Percentiles rank a stretch among this genome's conserved stretches.
Conservation (phyloP, 2,329 filamentous ascomycete genomes). For the Aspergillus piperis region DNA sequence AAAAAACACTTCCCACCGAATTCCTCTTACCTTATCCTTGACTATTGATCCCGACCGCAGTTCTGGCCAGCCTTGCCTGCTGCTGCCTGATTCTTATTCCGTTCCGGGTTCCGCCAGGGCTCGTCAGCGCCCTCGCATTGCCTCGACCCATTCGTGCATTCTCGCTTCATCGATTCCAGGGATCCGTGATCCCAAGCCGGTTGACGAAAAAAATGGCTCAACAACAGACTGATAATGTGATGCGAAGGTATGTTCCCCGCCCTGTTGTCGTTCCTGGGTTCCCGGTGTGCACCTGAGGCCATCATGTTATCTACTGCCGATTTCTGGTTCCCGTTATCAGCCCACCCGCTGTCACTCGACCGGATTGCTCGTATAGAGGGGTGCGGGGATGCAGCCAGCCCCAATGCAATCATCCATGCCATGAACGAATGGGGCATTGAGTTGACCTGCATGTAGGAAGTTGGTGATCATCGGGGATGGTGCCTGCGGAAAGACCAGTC, state of each 20-base stretch:
- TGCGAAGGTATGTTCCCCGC: constrained; percentile 57
- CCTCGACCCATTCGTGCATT: constrained; percentile 8
- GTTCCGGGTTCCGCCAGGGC: constrained; percentile 14
- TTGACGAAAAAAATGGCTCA: constrained; percentile 39
- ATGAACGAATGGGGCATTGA: constrained; percentile 18
- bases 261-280: not conserved
- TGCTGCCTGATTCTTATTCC: constrained; percentile 8
- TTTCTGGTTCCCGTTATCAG: constrained; percentile 2
- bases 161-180: constrained; percentile 15
- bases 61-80: constrained; percentile 3
- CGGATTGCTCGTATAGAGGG: not conserved
- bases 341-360: not conserved
- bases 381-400: not conserved
- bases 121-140: constrained; percentile 13
- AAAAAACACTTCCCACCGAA: not conserved
- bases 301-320: not conserved
- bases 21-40: not conserved
- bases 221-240: constrained; percentile 45
- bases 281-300: not conserved
- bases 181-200: constrained; percentile 1
- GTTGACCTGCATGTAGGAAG: constrained; percentile 63
- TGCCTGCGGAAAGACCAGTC: constrained; percentile 96
- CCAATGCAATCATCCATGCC: not conserved
- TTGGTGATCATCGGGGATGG: constrained; percentile 96
- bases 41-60: not conserved